Evolutionary conservation across 768 basidiomycete genomes (phyloP).

Genomic region (Megacollybia marginata): DNA sequence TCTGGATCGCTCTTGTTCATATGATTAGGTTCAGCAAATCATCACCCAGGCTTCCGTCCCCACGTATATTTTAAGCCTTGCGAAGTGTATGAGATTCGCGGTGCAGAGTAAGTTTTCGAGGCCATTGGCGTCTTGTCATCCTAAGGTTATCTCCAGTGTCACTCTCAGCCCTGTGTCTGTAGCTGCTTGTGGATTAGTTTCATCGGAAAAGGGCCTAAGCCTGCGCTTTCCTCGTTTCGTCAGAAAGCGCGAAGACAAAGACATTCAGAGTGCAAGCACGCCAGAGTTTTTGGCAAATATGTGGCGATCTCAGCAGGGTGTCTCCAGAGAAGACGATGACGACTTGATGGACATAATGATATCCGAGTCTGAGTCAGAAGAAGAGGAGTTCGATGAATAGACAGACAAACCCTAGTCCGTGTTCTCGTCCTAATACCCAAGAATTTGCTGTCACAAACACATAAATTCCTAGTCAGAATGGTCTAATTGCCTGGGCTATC

Average conservation of each 20-base stretch:
- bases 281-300: conserved; percentile 62
- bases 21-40: too few species aligned
- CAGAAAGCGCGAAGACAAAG: conserved; percentile 65
- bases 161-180: conserved; percentile 82
- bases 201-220: conserved; percentile 56
- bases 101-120: conserved; percentile 48
- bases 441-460: too few species aligned
- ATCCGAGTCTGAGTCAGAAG: background rate
- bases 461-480: too few species aligned
- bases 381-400: too few species aligned
- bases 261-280: conserved; percentile 64
- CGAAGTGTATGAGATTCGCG: conserved; percentile 87
- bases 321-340: conserved; percentile 38
- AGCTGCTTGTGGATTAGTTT: conserved; percentile 60
- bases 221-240: conserved; percentile 88
- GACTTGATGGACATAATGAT: conserved; percentile 44
- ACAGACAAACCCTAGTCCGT: too few species aligned
- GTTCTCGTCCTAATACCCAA: too few species aligned
- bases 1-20: too few species aligned
- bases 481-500: too few species aligned
- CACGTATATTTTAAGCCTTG: conserved; percentile 63
- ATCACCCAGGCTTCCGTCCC: conserved; percentile 32
- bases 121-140: background rate
- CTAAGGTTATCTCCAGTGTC: conserved; percentile 35
- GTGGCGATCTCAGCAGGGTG: conserved; percentile 55